Evolutionary conservation across 208 protist genomes (phyloP).

Genomic region (Vickermania ingenoplastis): DNA sequence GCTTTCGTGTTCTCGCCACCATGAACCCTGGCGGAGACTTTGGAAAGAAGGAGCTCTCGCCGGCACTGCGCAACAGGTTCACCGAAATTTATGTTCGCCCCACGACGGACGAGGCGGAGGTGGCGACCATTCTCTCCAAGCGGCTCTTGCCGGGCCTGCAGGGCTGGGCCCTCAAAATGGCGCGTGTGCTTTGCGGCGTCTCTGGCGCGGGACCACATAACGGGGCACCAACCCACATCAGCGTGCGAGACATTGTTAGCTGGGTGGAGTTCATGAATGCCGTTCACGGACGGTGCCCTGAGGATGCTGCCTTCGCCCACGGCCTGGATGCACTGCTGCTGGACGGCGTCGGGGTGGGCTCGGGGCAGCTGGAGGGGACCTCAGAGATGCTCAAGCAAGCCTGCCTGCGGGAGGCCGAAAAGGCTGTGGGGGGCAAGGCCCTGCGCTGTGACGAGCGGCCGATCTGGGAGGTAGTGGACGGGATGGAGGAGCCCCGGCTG

Average conservation of each 20-base stretch:
- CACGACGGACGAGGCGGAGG: constrained; percentile 84
- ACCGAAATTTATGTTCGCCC: constrained; percentile 99
- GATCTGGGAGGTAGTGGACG: constrained; percentile 68
- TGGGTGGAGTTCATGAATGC: constrained; percentile 96
- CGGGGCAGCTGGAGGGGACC: constrained; percentile 52
- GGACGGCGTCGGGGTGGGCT: constrained; percentile 91
- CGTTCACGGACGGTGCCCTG: constrained; percentile 41
- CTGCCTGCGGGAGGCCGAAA: constrained; percentile 8
- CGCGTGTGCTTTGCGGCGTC: constrained; percentile 55
- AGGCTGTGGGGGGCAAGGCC: neutral
- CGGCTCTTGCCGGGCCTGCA: constrained; percentile 38
- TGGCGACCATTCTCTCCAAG: constrained; percentile 88
- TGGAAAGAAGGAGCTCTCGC: constrained; percentile 99
- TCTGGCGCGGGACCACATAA: constrained; percentile 22
- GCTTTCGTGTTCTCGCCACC: constrained; percentile 98
- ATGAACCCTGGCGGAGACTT: constrained; percentile 99
- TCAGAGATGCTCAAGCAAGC: constrained; percentile 7
- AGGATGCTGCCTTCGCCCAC: constrained; percentile 88
- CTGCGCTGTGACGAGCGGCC: constrained; percentile 10
- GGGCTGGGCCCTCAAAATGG: constrained; percentile 67
- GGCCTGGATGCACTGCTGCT: constrained; percentile 94
- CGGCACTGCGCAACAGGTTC: constrained; percentile 99
- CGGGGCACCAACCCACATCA: constrained; percentile 69
- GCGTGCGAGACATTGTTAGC: constrained; percentile 93
- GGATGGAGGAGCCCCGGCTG: constrained; percentile 67